Percentiles rank a stretch among this genome's conserved stretches.
These are phyloP conservation scores for Aegilops sharonensis DNA, from an alignment of 176 grass and related monocot species.

Conservation along the genomic window DNA sequence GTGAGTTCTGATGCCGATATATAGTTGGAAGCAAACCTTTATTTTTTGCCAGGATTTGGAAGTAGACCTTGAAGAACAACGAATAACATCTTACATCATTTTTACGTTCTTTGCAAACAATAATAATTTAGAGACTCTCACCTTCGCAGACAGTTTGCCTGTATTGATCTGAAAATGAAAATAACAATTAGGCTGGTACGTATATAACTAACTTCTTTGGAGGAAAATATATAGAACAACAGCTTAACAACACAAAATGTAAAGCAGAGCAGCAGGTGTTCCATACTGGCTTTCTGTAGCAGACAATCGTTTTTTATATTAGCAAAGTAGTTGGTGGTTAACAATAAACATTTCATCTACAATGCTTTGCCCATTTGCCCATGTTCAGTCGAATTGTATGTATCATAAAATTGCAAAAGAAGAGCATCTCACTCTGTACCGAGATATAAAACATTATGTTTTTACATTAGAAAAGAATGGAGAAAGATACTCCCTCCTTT, in stretches of 20 bases:
- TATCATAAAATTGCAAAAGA: neutral
- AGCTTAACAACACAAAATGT: neutral
- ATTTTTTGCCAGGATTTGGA: neutral
- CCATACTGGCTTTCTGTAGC: neutral
- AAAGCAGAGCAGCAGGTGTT: neutral
- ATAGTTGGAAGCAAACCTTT: neutral
- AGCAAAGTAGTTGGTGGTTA: neutral
- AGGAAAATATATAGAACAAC: neutral
- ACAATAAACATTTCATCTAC: neutral
- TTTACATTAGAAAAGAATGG: neutral
- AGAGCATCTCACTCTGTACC: neutral
- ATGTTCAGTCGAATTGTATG: neutral
- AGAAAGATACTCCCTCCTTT: neutral
- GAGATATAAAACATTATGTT: neutral
- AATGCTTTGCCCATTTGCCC: neutral
- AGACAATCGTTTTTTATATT: neutral
- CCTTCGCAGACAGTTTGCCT: conserved; percentile 60
- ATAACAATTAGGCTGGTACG: neutral
- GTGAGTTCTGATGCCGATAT: neutral
- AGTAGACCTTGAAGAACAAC: neutral
- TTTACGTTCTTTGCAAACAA: neutral
- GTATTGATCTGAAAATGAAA: conserved; percentile 42
- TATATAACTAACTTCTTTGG: neutral
- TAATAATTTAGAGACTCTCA: conserved; percentile 15
- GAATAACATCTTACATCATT: neutral